Conservation (phyloP, 2,329 filamentous ascomycete genomes). For the Dothistroma septosporum region DNA sequence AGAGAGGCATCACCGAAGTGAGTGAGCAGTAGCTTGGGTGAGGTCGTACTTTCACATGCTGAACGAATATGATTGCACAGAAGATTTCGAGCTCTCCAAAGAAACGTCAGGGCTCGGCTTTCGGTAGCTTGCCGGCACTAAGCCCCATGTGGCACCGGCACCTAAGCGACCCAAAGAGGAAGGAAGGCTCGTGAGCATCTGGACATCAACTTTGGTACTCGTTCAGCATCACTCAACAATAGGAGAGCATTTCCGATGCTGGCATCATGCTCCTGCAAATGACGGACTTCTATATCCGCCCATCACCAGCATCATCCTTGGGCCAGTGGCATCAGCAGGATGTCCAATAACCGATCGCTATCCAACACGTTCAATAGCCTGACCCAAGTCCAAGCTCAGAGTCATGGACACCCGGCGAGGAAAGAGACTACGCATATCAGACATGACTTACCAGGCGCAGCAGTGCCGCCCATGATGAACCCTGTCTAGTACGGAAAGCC, state of each 20-base stretch:
- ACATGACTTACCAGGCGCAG: neutral
- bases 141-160: neutral
- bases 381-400: neutral
- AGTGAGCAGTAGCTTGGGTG: constrained; percentile 4
- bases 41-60: constrained; percentile 13
- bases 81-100: neutral
- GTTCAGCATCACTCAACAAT: neutral
- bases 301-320: neutral
- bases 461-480: neutral
- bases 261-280: constrained; percentile 4
- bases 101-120: neutral
- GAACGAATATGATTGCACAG: constrained; percentile 6
- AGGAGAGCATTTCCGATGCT: neutral
- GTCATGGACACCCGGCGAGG: neutral
- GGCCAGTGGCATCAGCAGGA: neutral
- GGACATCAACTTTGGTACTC: neutral
- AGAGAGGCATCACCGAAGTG: constrained; percentile 21
- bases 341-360: neutral
- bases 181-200: neutral
- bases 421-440: neutral
- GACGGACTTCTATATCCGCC: neutral
- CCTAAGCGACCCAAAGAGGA: neutral
- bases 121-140: neutral
- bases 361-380: neutral
- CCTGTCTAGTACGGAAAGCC: too few species aligned